Evolutionary conservation across 495 filamentous ascomycete species (phyloP).

Genomic region (Daldinia caldariorum): DNA sequence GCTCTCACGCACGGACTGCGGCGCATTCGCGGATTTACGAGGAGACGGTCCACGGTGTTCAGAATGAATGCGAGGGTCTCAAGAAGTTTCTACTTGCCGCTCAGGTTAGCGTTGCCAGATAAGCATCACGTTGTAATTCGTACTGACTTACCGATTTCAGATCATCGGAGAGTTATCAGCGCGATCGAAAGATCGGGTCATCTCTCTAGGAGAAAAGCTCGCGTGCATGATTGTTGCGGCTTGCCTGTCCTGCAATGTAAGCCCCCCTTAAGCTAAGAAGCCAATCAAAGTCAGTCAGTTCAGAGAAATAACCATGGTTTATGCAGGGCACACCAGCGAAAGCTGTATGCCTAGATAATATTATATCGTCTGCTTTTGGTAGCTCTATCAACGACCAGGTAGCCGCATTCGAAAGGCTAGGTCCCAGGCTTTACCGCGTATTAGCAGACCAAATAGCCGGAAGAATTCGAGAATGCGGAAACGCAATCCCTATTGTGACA

Average conservation of each 20-base stretch:
- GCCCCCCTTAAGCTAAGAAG: constrained; percentile 16
- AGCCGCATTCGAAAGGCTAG: constrained; percentile 42
- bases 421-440: constrained; percentile 49
- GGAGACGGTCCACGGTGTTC: constrained; percentile 40
- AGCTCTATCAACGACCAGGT: constrained; percentile 43
- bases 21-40: constrained; percentile 32
- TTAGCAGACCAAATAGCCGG: constrained; percentile 47
- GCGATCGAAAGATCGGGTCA: constrained; percentile 51
- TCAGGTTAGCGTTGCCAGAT: constrained; percentile 40
- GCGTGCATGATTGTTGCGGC: constrained; percentile 51
- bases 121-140: background rate
- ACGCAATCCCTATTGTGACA: constrained; percentile 48
- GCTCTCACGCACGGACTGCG: constrained; percentile 13
- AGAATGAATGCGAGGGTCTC: constrained; percentile 51
- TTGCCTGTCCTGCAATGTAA: constrained; percentile 49
- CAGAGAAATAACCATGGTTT: constrained; percentile 6
- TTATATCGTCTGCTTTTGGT: constrained; percentile 50
- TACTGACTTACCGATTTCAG: constrained; percentile 35
- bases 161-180: constrained; percentile 53
- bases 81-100: constrained; percentile 49
- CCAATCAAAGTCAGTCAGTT: background rate
- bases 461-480: constrained; percentile 41
- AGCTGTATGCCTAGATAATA: constrained; percentile 48
- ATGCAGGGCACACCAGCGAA: constrained; percentile 48
- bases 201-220: constrained; percentile 53